phyloP scores from a whole-genome alignment of 2,329 filamentous ascomycete genomes.

The Cladophialophora immunda region DNA sequence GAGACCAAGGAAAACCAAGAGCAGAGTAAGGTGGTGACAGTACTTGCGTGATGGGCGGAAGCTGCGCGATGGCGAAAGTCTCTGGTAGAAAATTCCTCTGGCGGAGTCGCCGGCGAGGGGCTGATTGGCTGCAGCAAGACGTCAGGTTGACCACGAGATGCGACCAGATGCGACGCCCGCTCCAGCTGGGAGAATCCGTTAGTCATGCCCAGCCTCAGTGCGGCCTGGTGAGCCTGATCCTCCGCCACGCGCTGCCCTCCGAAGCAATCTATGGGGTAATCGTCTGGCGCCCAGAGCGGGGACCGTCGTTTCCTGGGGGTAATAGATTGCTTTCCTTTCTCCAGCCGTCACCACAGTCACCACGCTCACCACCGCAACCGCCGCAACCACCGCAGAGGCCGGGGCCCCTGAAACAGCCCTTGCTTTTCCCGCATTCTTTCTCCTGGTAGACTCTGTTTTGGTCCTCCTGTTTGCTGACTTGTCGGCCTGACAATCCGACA shows the following conservation, averaged over 20 bases:
- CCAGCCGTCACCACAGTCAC: slow-evolving; percentile 1
- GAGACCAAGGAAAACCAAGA: neutral
- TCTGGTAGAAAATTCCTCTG: slow-evolving; percentile 16
- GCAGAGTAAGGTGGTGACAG: neutral
- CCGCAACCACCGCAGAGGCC: neutral
- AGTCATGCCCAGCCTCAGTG: slow-evolving; percentile 36
- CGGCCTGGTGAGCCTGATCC: slow-evolving; percentile 27
- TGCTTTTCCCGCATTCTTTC: neutral
- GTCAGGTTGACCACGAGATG: slow-evolving; percentile 16
- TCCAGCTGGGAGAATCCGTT: slow-evolving; percentile 23
- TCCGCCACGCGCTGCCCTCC: slow-evolving; percentile 26
- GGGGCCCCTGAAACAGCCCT: slow-evolving; percentile 2
- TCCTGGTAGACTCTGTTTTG: too few species aligned
- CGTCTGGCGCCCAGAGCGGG: slow-evolving; percentile 21
- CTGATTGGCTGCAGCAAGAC: slow-evolving; percentile 22
- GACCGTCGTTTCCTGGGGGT: slow-evolving; percentile 45
- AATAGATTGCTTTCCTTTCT: slow-evolving; percentile 40
- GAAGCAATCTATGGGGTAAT: slow-evolving; percentile 39
- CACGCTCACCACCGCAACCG: neutral
- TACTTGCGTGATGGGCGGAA: slow-evolving; percentile 9
- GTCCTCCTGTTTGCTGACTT: neutral
- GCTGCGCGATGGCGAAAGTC: slow-evolving; percentile 12
- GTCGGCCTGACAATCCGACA: slow-evolving; percentile 16
- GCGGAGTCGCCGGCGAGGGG: slow-evolving; percentile 8
- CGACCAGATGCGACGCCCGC: neutral